phyloP scores from a whole-genome alignment of 73 alveolate species.

The Strombidium stylifer region DNA sequence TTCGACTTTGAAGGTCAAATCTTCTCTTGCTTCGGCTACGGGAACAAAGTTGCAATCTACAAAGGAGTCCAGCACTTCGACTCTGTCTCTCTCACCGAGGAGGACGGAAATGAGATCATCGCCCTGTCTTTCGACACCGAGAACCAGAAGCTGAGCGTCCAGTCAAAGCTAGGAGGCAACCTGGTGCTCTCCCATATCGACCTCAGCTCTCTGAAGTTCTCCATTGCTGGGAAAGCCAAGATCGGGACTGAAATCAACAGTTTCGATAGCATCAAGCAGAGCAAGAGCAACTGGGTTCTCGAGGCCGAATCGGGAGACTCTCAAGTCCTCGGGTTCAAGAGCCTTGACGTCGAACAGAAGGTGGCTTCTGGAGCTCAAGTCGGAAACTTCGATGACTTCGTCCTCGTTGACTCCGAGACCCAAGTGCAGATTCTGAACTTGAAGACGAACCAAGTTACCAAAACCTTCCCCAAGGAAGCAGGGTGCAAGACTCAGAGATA shows the following conservation, averaged over 20 bases:
- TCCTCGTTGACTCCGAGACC: background rate
- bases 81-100: slow-evolving; percentile 3
- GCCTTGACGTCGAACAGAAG: background rate
- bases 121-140: slow-evolving; percentile 10
- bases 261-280: background rate
- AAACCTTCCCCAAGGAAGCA: background rate
- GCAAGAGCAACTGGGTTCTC: background rate
- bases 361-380: background rate
- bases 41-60: slow-evolving; percentile 18
- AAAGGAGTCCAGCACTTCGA: slow-evolving; percentile 8
- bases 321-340: background rate
- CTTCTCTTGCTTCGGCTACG: slow-evolving; percentile 25
- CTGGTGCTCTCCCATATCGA: slow-evolving; percentile 1
- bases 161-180: slow-evolving; percentile 1
- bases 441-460: background rate
- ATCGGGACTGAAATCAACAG: background rate
- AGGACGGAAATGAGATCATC: background rate
- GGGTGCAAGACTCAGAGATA: background rate
- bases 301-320: background rate
- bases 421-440: background rate
- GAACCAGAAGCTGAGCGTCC: background rate
- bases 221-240: background rate
- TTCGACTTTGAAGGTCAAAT: slow-evolving; percentile 33
- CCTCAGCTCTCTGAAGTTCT: slow-evolving; percentile 1
- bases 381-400: slow-evolving; percentile 4